phyloP scores from a whole-genome alignment of 345 rosid species.

The Eucalyptus sideroxylon region DNA sequence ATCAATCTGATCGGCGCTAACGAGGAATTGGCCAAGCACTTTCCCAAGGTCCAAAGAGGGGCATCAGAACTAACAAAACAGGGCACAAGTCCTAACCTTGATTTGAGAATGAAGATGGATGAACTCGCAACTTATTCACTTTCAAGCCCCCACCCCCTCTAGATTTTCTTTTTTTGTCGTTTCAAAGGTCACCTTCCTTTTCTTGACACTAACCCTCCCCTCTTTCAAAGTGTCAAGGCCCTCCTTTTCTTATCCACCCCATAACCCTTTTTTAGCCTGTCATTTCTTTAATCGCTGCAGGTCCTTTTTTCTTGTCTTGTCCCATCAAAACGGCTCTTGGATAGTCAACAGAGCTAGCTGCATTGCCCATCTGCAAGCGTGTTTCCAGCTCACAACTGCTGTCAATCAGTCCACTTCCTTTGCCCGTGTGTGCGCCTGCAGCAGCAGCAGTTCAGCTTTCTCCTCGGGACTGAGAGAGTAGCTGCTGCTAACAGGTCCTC shows the following conservation, averaged over 20 bases:
- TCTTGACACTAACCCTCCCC: background rate
- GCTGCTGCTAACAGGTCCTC: background rate
- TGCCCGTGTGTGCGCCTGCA: background rate
- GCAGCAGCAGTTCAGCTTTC: background rate
- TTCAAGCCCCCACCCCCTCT: background rate
- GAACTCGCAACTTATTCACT: background rate
- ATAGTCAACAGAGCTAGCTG: background rate
- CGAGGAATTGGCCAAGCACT: background rate
- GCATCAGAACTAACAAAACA: background rate
- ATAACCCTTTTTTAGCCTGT: rapidly evolving
- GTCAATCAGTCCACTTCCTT: background rate
- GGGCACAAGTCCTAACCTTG: background rate
- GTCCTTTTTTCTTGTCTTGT: background rate
- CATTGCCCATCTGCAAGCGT: background rate
- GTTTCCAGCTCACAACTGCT: background rate
- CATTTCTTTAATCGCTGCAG: background rate
- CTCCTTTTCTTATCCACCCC: background rate
- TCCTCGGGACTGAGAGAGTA: background rate
- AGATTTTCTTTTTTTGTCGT: background rate
- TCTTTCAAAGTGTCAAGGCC: background rate
- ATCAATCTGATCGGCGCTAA: background rate
- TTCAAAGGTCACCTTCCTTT: background rate
- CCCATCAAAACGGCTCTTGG: background rate
- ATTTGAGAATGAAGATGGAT: background rate
- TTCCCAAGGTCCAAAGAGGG: background rate